A percentile compares a stretch with the other conserved stretches of the same genome.
Conservation (phyloP, 495 filamentous ascomycete species). For the Cercophora scortea region DNA sequence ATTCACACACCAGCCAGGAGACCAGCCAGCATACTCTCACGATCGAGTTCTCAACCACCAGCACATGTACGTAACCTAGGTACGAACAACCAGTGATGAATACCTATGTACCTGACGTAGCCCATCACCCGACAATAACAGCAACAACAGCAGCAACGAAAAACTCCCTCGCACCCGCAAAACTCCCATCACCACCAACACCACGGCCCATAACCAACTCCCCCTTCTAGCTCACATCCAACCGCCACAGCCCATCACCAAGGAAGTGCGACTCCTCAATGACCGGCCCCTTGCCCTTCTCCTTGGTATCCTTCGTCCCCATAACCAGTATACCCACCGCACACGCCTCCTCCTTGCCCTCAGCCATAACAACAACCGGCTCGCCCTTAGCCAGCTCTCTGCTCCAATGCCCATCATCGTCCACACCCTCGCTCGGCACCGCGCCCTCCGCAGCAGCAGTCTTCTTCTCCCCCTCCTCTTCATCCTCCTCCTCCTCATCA, state of each 20-base stretch:
- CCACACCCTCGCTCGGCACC: constrained; percentile 34
- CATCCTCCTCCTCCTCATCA: constrained; percentile 23
- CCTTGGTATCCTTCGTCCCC: constrained; percentile 87
- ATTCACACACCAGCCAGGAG: too few relatives aligned
- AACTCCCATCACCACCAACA: too few relatives aligned
- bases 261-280: constrained; percentile 90
- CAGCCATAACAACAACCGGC: constrained; percentile 80
- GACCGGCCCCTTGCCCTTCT: constrained; percentile 83
- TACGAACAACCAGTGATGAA: too few relatives aligned
- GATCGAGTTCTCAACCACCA: too few relatives aligned
- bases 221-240: constrained; percentile 53
- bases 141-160: too few relatives aligned
- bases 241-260: constrained; percentile 88
- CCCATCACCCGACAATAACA: too few relatives aligned
- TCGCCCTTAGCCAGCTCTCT: constrained; percentile 62
- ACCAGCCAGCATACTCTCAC: too few relatives aligned
- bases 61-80: too few relatives aligned
- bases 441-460: background rate
- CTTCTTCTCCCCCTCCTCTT: constrained; percentile 9
- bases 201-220: background rate
- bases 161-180: too few relatives aligned
- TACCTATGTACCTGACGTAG: too few relatives aligned
- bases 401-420: constrained; percentile 43
- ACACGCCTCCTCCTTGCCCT: constrained; percentile 90
- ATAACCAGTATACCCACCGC: constrained; percentile 78